Evolutionary conservation across 768 basidiomycete genomes (phyloP), one percentile per base, ranked within the genome.

Genomic region (Baorangia bicolor): DNA sequence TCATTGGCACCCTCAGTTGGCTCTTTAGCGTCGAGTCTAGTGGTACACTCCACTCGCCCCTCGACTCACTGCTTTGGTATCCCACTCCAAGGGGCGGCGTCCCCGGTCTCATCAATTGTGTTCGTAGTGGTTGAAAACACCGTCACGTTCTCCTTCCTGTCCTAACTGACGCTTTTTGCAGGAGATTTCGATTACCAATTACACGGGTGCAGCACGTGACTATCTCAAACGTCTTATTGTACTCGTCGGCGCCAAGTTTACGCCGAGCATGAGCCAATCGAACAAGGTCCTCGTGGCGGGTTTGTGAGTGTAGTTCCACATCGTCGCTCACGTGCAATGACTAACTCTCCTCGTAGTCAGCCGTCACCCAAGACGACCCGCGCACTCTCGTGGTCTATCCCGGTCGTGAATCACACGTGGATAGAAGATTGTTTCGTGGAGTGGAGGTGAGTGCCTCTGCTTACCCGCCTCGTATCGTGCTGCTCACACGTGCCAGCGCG

Each of bases 361-460:
- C 71, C 69, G 5, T 73, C 71, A 7, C 70, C 70, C 2, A 97
- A 97, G 73, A 85, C 88, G 0, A 73, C 74, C 8, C 90, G 89
- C 64, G 92, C 93, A 0, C 75, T 77, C 9, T 75, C 82, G 0
- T 96, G 94, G 94, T 83, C 82, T 0, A 88, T 95, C 57, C 87
- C 92, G 0, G 77, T 94, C 54, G 88, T 95, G 12, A 96, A 94
- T 62, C 94, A 98, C 62, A 79, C 81, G 0, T 97, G 93, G 92
- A 77, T 97, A 4, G 94, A 97, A 65, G 92, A 94, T 58, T 95
- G 92, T 67, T 90, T 94, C 65, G 72, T 84, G 21, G 78, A 84
- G 49, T 97, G 94, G 94, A 80, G 81, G 44, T 67, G 39, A 43
- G 57, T 33, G 2, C n/a, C 14, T 34, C 6, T 27, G 11, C 9